A percentile compares a stretch with the other conserved stretches of the same genome.
Evolutionary conservation across 2,329 filamentous ascomycete genomes (phyloP).

Genomic region (Paramyrothecium roridum): DNA sequence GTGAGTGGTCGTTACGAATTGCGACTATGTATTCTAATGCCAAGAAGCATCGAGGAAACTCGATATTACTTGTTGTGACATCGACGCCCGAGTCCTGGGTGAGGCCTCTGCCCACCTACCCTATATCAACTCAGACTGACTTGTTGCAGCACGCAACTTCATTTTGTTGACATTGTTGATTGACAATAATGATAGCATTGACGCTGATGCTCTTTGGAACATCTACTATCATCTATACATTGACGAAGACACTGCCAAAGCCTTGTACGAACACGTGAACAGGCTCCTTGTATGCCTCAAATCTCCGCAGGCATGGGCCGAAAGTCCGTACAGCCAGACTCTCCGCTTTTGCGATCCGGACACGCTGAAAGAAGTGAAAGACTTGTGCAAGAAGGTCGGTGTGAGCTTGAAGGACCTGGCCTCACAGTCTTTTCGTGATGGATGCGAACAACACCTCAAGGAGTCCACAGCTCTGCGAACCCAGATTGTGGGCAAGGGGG

Average conservation of each 20-base stretch:
- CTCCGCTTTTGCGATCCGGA: constrained; percentile 46
- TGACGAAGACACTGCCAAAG: constrained; percentile 26
- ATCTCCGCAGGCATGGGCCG: constrained; percentile 41
- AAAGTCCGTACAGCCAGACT: constrained; percentile 36
- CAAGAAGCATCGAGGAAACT: constrained; percentile 34
- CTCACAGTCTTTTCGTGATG: constrained; percentile 4
- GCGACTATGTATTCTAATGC: constrained; percentile 14
- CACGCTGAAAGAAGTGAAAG: constrained; percentile 38
- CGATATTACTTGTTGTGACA: constrained; percentile 56
- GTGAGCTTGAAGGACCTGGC: constrained; percentile 11
- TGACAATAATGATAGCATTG: constrained; percentile 27
- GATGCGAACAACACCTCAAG: constrained; percentile 13
- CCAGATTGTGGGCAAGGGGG: constrained; percentile 7
- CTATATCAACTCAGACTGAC: constrained; percentile 1
- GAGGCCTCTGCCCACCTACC: constrained; percentile 7
- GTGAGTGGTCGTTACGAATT: constrained; percentile 20
- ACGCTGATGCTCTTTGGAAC: constrained; percentile 41
- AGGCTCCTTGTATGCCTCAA: constrained; percentile 36
- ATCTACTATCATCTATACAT: constrained; percentile 54
- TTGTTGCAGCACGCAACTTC: constrained; percentile 47
- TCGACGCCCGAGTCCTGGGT: constrained; percentile 48
- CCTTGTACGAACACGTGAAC: constrained; percentile 37
- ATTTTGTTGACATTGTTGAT: constrained; percentile 49
- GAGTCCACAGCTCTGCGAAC: constrained; percentile 11
- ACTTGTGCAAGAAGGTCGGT: constrained; percentile 30